A percentile compares a stretch with the other conserved stretches of the same genome.
Conservation (phyloP, 441 rosid species). For the Dalechampia spathulata region DNA sequence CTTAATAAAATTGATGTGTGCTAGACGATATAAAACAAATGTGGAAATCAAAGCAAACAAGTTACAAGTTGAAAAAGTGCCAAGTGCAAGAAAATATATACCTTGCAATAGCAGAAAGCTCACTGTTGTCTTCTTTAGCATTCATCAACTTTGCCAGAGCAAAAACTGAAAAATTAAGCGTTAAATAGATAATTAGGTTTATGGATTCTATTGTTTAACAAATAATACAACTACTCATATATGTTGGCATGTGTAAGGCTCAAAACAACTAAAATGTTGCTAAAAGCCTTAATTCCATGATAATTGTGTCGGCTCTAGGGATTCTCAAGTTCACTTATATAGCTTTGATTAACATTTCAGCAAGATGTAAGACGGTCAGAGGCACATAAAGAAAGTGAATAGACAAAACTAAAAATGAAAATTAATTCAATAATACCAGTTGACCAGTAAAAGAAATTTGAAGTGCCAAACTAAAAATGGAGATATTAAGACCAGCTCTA, state of each 20-base stretch:
- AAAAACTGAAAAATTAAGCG: constrained; percentile 48
- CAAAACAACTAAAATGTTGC: background rate
- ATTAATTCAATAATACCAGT: background rate
- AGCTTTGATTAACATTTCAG: no score
- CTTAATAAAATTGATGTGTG: no score
- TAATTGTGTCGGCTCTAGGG: no score
- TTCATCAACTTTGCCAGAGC: constrained; percentile 93
- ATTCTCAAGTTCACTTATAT: no score
- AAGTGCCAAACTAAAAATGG: background rate
- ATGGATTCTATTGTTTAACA: background rate
- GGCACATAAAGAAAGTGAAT: background rate
- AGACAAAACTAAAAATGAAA: background rate
- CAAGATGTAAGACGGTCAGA: no score
- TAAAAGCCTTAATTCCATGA: no score
- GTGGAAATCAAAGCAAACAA: background rate
- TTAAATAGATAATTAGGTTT: background rate
- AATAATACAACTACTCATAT: background rate
- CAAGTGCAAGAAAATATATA: constrained; percentile 13
- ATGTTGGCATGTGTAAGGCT: background rate
- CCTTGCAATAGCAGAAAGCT: constrained; percentile 97
- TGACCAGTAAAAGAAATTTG: background rate
- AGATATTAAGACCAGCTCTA: background rate
- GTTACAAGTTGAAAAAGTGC: background rate
- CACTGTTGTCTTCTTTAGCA: constrained; percentile 70
- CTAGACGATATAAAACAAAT: background rate